Evolutionary conservation across 768 basidiomycete genomes (phyloP).

Genomic region (Chalciporus piperatus): DNA sequence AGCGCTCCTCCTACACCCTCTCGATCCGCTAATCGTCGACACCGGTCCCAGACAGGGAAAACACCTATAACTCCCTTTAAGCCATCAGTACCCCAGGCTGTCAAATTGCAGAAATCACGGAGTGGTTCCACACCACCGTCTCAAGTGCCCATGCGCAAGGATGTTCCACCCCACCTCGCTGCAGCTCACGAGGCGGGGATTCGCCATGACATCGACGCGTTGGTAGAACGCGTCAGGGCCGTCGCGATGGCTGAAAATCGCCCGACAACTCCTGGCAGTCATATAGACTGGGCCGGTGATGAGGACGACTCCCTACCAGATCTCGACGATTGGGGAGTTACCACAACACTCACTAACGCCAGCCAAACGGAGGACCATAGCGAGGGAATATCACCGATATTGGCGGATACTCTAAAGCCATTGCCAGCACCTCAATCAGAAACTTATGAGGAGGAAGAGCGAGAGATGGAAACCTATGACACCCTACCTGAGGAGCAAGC

Average conservation of each 20-base stretch:
- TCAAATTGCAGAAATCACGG: slow-evolving; percentile 36
- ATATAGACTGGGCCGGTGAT: slow-evolving; percentile 88
- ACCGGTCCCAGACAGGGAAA: slow-evolving; percentile 44
- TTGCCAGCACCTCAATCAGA: slow-evolving; percentile 48
- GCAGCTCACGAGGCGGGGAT: slow-evolving; percentile 42
- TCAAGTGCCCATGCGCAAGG: slow-evolving; percentile 41
- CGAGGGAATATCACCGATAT: slow-evolving; percentile 63
- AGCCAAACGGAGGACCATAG: slow-evolving; percentile 25
- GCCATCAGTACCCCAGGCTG: slow-evolving; percentile 16
- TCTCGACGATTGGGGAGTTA: slow-evolving; percentile 82
- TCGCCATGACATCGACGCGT: slow-evolving; percentile 66
- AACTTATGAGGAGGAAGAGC: slow-evolving; percentile 16
- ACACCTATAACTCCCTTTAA: slow-evolving; percentile 14
- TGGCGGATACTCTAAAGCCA: slow-evolving; percentile 59
- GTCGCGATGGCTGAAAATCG: slow-evolving; percentile 68
- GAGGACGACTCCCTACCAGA: slow-evolving; percentile 80
- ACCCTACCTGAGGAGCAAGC: slow-evolving; percentile 2
- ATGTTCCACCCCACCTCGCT: slow-evolving; percentile 57
- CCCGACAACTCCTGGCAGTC: slow-evolving; percentile 69
- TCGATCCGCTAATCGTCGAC: slow-evolving; percentile 46
- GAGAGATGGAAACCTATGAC: slow-evolving; percentile 21
- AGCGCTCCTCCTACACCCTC: slow-evolving; percentile 34
- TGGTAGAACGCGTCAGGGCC: slow-evolving; percentile 74
- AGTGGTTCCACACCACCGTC: slow-evolving; percentile 18
- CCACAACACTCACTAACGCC: slow-evolving; percentile 37